phyloP scores from a whole-genome alignment of 2,329 filamentous ascomycete species.

The Aspergillus japonicus region DNA sequence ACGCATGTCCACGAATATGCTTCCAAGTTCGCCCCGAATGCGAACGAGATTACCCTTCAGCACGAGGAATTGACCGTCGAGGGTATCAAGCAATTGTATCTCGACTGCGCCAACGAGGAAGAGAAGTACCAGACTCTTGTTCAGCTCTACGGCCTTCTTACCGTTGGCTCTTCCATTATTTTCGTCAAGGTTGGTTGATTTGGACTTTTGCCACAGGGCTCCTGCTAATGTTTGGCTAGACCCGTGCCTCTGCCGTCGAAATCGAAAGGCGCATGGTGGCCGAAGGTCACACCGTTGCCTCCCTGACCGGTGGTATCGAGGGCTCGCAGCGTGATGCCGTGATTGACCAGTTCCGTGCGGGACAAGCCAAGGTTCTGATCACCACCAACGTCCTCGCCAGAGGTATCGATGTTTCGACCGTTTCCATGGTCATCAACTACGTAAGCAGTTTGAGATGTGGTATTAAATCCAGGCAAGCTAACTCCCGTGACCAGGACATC shows the following conservation, averaged over 20 bases:
- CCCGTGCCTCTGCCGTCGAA: constrained; percentile 76
- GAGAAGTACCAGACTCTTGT: constrained; percentile 87
- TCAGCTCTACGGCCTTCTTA: constrained; percentile 93
- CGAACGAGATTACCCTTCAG: constrained; percentile 82
- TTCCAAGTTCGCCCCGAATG: constrained; percentile 75
- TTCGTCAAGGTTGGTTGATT: constrained; percentile 74
- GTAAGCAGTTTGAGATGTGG: constrained; percentile 35
- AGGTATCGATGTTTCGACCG: constrained; percentile 87
- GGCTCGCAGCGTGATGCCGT: constrained; percentile 78
- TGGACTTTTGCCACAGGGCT: no score
- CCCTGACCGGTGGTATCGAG: constrained; percentile 84
- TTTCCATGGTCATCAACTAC: constrained; percentile 99
- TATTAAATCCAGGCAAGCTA: constrained; percentile 2
- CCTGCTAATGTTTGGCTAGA: constrained; percentile 52
- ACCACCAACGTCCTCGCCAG: constrained; percentile 95
- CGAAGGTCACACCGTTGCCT: constrained; percentile 89
- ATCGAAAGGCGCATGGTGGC: constrained; percentile 82
- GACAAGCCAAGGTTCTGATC: constrained; percentile 91
- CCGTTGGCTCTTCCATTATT: constrained; percentile 94
- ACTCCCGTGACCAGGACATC: constrained; percentile 53
- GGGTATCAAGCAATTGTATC: constrained; percentile 96
- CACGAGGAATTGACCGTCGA: constrained; percentile 92
- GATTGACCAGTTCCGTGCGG: constrained; percentile 81
- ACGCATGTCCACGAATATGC: constrained; percentile 83
- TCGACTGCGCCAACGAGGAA: constrained; percentile 79